A percentile compares a stretch with the other conserved stretches of the same genome.
Evolutionary conservation across 371 early-diverging fungal species (phyloP).

Genomic region (Capillidium rhysosporum): DNA sequence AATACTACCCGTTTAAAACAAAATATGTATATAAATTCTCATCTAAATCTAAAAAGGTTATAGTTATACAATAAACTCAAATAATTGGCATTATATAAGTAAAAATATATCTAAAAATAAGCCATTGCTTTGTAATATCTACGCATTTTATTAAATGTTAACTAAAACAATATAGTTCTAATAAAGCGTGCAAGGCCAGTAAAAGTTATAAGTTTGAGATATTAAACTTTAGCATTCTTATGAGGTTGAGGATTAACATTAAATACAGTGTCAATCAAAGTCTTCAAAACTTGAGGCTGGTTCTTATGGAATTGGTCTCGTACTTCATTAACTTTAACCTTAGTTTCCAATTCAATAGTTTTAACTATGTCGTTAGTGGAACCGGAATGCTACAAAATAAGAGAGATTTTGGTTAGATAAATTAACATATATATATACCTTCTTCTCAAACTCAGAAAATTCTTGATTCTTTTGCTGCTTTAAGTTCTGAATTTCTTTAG

Average conservation of each 20-base stretch:
- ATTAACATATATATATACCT: conserved; percentile 26
- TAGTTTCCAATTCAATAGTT: conserved; percentile 59
- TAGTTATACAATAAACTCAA: no score
- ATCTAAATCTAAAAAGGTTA: no score
- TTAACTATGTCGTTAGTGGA: conserved; percentile 40
- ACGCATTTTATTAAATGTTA: no score
- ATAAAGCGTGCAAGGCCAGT: no score
- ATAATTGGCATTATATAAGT: no score
- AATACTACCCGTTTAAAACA: no score
- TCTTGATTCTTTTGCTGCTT: conserved; percentile 69
- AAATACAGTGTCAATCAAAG: conserved; percentile 46
- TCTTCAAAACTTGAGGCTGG: conserved; percentile 44
- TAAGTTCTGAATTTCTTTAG: conserved; percentile 74
- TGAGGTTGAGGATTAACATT: conserved; percentile 54
- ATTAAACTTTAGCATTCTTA: conserved; percentile 20
- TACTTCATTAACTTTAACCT: conserved; percentile 48
- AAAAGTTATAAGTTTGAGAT: no score
- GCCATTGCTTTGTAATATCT: no score
- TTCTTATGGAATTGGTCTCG: conserved; percentile 36
- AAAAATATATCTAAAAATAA: no score
- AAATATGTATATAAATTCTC: no score
- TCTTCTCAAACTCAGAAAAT: conserved; percentile 57
- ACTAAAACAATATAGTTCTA: no score
- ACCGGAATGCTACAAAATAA: conserved; percentile 49
- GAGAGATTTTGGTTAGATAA: neutral